phyloP scores from a whole-genome alignment of 495 filamentous ascomycete genomes.

The Thermothielavioides terrestris region DNA sequence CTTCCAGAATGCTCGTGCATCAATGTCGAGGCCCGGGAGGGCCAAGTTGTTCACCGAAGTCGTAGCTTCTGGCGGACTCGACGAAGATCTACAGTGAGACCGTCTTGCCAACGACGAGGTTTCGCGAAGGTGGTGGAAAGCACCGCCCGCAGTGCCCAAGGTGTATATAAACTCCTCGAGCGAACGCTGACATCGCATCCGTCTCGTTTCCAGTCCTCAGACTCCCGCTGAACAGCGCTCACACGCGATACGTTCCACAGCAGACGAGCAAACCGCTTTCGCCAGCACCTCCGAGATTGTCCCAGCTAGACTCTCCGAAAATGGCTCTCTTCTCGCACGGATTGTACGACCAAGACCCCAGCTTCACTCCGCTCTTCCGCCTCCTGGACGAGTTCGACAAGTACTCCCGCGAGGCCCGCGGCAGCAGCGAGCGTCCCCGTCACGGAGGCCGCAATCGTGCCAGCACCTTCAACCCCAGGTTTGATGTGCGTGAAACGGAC shows the following conservation, averaged over 20 bases:
- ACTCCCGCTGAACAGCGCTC: background rate
- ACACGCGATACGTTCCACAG: background rate
- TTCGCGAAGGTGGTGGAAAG: conserved; percentile 8
- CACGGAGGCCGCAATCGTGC: conserved; percentile 18
- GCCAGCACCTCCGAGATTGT: background rate
- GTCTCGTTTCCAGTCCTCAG: too few relatives aligned
- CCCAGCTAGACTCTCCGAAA: background rate
- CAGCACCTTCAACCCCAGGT: conserved; percentile 33
- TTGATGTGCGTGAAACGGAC: conserved; percentile 66
- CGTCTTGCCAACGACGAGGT: background rate
- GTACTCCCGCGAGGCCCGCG: conserved; percentile 31
- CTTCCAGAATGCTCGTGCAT: too few relatives aligned
- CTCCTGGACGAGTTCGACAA: conserved; percentile 66
- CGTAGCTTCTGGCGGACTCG: background rate
- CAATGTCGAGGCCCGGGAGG: too few relatives aligned
- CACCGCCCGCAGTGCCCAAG: background rate
- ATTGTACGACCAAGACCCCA: conserved; percentile 37
- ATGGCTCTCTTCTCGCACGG: conserved; percentile 61
- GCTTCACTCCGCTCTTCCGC: conserved; percentile 61
- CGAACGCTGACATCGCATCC: too few relatives aligned
- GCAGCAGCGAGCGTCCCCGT: conserved; percentile 17
- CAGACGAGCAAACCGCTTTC: background rate
- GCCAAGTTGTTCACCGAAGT: too few relatives aligned
- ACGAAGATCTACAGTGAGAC: background rate
- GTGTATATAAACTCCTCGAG: background rate